phyloP scores from a whole-genome alignment of 2,329 filamentous ascomycete species.

The Curvularia lunata region DNA sequence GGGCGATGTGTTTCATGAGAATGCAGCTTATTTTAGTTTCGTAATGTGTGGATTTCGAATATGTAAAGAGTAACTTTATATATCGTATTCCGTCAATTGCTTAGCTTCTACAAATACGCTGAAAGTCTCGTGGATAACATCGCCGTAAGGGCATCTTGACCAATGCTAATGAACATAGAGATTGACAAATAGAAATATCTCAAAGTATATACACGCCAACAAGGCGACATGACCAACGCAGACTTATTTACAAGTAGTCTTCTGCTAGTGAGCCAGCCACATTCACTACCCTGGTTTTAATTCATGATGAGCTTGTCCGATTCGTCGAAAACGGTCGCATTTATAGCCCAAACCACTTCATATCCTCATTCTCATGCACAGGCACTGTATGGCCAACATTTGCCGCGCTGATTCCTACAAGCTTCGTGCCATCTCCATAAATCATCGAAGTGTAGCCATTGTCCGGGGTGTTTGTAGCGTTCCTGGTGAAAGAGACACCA shows the following conservation, averaged over 20 bases:
- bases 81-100: no score
- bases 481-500: conserved; percentile 24
- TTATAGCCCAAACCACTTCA: conserved; percentile 20
- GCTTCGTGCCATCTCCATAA: conserved; percentile 37
- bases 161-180: neutral
- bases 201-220: neutral
- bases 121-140: no score
- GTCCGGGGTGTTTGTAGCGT: conserved; percentile 30
- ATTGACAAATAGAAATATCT: neutral
- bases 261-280: neutral
- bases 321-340: neutral
- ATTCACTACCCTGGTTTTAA: neutral
- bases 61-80: no score
- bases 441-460: conserved; percentile 35
- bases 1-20: no score
- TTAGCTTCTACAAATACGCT: no score
- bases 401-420: conserved; percentile 31
- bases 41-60: neutral
- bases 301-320: neutral
- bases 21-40: neutral
- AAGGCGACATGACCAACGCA: neutral
- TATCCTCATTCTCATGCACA: conserved; percentile 14
- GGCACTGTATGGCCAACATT: conserved; percentile 39
- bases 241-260: neutral
- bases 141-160: no score